A percentile compares a stretch with the other conserved stretches of the same genome.
These are phyloP conservation scores for Magnolia changhungtana DNA, from an alignment of 164 flowering plant species.

Conservation along the genomic window DNA sequence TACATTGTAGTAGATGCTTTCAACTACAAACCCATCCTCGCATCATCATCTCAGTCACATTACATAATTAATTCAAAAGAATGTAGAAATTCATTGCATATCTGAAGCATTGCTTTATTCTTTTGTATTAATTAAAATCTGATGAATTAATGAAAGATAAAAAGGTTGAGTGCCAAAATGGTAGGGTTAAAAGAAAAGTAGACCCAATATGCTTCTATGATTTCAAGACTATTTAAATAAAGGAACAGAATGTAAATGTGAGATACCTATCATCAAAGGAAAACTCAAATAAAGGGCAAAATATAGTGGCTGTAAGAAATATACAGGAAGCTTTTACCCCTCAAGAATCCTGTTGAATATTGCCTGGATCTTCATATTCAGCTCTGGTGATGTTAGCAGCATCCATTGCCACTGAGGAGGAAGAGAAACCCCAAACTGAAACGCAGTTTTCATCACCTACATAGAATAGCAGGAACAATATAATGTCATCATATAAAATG, in stretches of 20 bases:
- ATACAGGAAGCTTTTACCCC: not conserved
- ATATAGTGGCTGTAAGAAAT: not conserved
- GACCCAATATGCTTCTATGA: not conserved
- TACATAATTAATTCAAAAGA: no score
- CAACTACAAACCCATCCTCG: no score
- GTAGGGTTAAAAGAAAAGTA: not conserved
- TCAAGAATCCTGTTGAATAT: conserved; percentile 15
- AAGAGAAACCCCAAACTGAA: conserved; percentile 76
- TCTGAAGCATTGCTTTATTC: no score
- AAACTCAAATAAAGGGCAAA: not conserved
- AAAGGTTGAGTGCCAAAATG: not conserved
- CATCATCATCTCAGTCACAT: no score
- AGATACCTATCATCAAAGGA: not conserved
- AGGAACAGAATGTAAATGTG: not conserved
- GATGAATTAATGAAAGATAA: no score
- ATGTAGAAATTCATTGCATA: no score
- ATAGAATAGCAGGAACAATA: conserved; percentile 10
- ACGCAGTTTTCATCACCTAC: conserved; percentile 73
- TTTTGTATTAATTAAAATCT: no score
- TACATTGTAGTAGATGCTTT: no score
- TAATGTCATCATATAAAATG: not conserved
- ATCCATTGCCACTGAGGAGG: conserved; percentile 19
- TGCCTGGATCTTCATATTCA: conserved; percentile 6
- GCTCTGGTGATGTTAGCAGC: conserved; percentile 8
- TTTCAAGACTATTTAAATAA: not conserved